A percentile compares a stretch with the other conserved stretches of the same genome.
Evolutionary conservation across 805 yeast species (phyloP).

Genomic region (Kluyveromyces wickerhamii): DNA sequence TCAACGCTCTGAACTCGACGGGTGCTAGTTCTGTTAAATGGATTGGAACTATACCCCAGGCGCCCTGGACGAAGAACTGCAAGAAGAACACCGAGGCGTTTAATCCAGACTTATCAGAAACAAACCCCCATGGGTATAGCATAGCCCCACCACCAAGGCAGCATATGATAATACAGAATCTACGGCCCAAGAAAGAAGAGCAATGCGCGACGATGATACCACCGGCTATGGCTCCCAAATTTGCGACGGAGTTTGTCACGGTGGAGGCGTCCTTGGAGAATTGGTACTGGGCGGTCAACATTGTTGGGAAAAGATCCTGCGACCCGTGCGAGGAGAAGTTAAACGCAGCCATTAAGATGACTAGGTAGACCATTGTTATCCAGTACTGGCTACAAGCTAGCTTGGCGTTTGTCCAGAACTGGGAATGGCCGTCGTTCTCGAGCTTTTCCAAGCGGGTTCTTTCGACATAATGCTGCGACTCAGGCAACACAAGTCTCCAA

Average conservation of each 20-base stretch:
- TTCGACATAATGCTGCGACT: conserved; percentile 43
- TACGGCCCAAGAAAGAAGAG: conserved; percentile 58
- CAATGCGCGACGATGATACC: conserved; percentile 56
- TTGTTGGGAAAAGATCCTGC: conserved; percentile 65
- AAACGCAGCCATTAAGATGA: conserved; percentile 55
- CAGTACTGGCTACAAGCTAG: conserved; percentile 41
- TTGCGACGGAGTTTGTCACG: conserved; percentile 55
- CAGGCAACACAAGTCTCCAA: conserved; percentile 40
- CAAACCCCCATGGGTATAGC: conserved; percentile 56
- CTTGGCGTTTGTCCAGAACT: conserved; percentile 28
- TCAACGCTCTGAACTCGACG: conserved; percentile 54
- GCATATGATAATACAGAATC: conserved; percentile 51
- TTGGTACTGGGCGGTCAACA: conserved; percentile 45
- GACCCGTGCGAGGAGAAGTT: conserved; percentile 70
- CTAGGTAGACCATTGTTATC: conserved; percentile 49
- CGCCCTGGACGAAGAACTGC: conserved; percentile 60
- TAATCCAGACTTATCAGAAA: conserved; percentile 37
- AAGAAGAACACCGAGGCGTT: conserved; percentile 55
- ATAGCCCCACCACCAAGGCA: conserved; percentile 51
- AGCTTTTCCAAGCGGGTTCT: conserved; percentile 30
- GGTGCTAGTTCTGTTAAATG: conserved; percentile 56
- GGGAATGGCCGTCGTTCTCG: conserved; percentile 25
- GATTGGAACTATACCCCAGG: conserved; percentile 61
- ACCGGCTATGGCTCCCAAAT: conserved; percentile 63
- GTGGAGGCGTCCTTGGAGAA: conserved; percentile 42